Evolutionary conservation across 148 eudicot species (phyloP).

Genomic region (Chenopodium suecicum): DNA sequence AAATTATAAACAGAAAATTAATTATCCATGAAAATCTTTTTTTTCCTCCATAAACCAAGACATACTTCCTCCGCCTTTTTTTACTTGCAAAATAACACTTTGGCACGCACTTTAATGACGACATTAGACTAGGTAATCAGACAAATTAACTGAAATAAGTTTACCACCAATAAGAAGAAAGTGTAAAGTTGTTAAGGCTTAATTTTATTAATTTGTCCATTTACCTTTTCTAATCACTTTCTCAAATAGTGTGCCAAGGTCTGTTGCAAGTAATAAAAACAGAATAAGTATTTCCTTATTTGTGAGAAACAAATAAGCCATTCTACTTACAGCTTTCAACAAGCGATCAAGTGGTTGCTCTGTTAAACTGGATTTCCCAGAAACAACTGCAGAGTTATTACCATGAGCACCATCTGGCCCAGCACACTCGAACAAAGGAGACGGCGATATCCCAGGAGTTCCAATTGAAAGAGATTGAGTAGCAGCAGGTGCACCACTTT

Average conservation of each 20-base stretch:
- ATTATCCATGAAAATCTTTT: background rate
- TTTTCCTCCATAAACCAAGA: background rate
- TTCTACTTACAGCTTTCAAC: conserved; percentile 69
- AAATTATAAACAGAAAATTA: background rate
- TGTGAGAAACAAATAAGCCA: background rate
- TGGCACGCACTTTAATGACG: no score
- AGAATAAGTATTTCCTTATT: no score
- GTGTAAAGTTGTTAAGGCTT: no score
- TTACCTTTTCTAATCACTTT: no score
- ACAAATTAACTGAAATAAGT: no score
- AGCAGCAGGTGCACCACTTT: conserved; percentile 45
- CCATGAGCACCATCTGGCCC: conserved; percentile 66
- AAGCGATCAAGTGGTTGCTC: conserved; percentile 92
- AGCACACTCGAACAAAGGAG: conserved; percentile 85
- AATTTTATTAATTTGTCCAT: no score
- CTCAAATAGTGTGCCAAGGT: no score
- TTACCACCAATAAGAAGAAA: no score
- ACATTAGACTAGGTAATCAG: no score
- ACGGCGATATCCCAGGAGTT: conserved; percentile 96
- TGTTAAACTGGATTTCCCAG: conserved; percentile 65
- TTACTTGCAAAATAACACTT: no score
- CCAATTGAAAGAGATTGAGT: conserved; percentile 90
- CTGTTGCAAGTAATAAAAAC: no score
- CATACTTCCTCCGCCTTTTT: no score
- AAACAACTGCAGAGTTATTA: conserved; percentile 43